Conservation (phyloP, 1,139 yeast genomes). For the Blastobotrys proliferans region DNA sequence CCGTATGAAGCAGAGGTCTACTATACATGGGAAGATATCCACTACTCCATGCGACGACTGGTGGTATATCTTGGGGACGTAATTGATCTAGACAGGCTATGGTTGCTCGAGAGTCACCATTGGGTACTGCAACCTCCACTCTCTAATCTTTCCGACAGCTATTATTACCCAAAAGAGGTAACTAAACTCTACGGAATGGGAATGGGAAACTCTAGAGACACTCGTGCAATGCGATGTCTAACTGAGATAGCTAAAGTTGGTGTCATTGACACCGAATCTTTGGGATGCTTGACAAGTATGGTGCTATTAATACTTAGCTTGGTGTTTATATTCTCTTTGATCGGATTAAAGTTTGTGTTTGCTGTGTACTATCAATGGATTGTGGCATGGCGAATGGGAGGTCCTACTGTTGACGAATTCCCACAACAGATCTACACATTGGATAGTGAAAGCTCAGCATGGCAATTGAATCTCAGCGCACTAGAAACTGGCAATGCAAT, state of each 20-base stretch:
- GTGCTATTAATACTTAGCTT: conserved; percentile 66
- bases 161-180: conserved; percentile 26
- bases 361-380: conserved; percentile 84
- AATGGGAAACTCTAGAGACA: conserved; percentile 6
- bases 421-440: conserved; percentile 1
- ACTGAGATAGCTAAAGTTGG: conserved; percentile 81
- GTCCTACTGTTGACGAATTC: not conserved
- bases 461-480: conserved; percentile 2
- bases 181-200: conserved; percentile 17
- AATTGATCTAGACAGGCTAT: conserved; percentile 64
- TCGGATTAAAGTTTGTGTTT: conserved; percentile 63
- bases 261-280: conserved; percentile 69
- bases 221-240: conserved; percentile 63
- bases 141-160: conserved; percentile 12
- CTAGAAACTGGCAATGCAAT: too few species aligned
- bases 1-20: conserved; percentile 59
- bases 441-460: not conserved
- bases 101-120: conserved; percentile 59
- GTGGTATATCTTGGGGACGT: conserved; percentile 80
- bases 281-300: conserved; percentile 80
- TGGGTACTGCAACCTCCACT: conserved; percentile 38
- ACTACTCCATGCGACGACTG: conserved; percentile 53
- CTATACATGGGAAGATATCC: conserved; percentile 77
- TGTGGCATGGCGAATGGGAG: conserved; percentile 27
- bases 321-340: conserved; percentile 71